Conservation (phyloP, 2,329 filamentous ascomycete species). For the Akanthomyces uredinophilus region DNA sequence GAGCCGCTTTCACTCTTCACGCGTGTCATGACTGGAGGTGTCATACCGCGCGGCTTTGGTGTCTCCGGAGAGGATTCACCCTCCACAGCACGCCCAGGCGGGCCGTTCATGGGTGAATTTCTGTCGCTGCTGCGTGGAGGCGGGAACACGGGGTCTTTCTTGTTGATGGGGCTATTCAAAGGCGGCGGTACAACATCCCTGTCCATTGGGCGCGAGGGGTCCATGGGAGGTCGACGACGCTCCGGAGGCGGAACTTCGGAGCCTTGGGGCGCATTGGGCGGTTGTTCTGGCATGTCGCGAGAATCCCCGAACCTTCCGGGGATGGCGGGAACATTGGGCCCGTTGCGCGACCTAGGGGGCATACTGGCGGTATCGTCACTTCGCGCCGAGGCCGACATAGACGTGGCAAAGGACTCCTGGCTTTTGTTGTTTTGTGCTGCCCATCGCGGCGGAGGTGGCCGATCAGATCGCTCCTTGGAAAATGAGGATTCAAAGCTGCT, state of each 20-base stretch:
- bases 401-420: constrained; percentile 51
- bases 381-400: constrained; percentile 36
- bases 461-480: constrained; percentile 32
- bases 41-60: not conserved
- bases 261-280: constrained; percentile 20
- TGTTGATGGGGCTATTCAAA: constrained; percentile 46
- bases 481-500: constrained; percentile 47
- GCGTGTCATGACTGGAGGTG: not conserved
- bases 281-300: constrained; percentile 11
- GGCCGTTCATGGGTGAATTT: constrained; percentile 42
- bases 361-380: constrained; percentile 49
- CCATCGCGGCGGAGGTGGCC: constrained; percentile 38
- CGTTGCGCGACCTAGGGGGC: constrained; percentile 50
- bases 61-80: not conserved
- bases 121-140: constrained; percentile 49
- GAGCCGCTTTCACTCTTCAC: not conserved
- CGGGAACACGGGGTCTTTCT: constrained; percentile 39
- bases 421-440: constrained; percentile 49
- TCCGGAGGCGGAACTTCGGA: constrained; percentile 45
- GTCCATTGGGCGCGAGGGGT: constrained; percentile 50
- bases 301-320: constrained; percentile 35
- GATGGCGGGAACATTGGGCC: constrained; percentile 35
- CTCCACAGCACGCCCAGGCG: constrained; percentile 15
- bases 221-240: constrained; percentile 62
- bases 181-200: constrained; percentile 54